These are phyloP conservation scores for Thalassiosira livingstoniorum DNA, from an alignment of 352 stramenopile genomes.

Conservation along the genomic window DNA sequence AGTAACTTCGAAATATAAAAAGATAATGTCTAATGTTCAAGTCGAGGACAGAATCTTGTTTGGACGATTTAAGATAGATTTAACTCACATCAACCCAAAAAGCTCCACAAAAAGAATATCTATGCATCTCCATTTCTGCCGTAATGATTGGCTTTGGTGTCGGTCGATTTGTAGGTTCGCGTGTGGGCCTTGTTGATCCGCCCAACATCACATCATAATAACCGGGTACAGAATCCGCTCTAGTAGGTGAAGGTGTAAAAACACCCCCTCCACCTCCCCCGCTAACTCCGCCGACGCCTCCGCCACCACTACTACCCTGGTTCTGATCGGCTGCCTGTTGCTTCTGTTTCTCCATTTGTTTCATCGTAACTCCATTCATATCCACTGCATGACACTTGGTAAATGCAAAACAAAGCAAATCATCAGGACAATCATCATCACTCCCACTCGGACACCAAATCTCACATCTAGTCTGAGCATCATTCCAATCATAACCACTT, in stretches of 20 bases:
- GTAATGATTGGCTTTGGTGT: conserved; percentile 57
- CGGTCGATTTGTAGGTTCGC: conserved; percentile 18
- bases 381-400: conserved; percentile 57
- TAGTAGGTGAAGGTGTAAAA: conserved; percentile 15
- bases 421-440: conserved; percentile 66
- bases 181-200: conserved; percentile 33
- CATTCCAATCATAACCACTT: conserved; percentile 68
- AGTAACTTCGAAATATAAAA: too few species aligned
- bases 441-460: conserved; percentile 66
- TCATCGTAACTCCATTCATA: conserved; percentile 58
- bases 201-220: conserved; percentile 50
- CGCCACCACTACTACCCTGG: background rate
- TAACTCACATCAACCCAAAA: conserved; percentile 64
- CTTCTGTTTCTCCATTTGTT: conserved; percentile 55
- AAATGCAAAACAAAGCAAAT: conserved; percentile 65
- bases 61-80: too few species aligned
- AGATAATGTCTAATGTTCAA: too few species aligned
- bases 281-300: background rate
- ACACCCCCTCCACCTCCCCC: background rate
- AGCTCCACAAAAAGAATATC: conserved; percentile 59
- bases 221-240: conserved; percentile 29
- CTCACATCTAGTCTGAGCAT: conserved; percentile 64
- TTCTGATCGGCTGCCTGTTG: background rate
- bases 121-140: conserved; percentile 66
- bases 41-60: too few species aligned